Percentiles rank a stretch among this genome's conserved stretches.
These are phyloP conservation scores for Phytophthora pistaciae DNA, from an alignment of 352 stramenopile genomes.

Conservation along the genomic window DNA sequence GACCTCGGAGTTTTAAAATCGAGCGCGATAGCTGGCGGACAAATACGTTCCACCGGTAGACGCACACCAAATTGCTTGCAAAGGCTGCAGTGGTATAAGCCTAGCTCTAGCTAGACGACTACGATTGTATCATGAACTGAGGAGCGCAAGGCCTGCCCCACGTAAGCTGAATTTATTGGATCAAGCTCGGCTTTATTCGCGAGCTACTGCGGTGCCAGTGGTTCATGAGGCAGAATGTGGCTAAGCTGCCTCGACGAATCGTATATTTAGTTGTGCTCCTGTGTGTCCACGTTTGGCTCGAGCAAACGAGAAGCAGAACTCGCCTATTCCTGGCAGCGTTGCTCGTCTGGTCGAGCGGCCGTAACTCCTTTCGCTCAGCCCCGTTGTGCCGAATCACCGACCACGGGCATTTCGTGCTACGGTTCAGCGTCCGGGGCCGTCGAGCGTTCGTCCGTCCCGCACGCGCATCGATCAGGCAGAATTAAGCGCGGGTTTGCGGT, in stretches of 20 bases:
- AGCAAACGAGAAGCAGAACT: not conserved
- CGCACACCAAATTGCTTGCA: no score
- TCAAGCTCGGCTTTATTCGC: no score
- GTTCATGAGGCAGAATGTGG: no score
- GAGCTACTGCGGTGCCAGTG: no score
- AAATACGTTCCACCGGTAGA: not conserved
- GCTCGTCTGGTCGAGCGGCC: slow-evolving; percentile 6
- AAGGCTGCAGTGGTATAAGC: no score
- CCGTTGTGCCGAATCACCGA: slow-evolving; percentile 19
- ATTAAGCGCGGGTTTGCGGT: slow-evolving; percentile 46
- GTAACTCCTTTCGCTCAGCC: slow-evolving; percentile 28
- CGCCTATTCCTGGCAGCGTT: slow-evolving; percentile 25
- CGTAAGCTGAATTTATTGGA: no score
- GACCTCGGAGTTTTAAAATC: not conserved
- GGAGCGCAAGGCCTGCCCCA: no score
- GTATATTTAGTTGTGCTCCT: not conserved
- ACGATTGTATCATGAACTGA: no score
- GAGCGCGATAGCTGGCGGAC: not conserved
- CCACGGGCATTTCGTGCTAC: slow-evolving; percentile 30
- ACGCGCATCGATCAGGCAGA: slow-evolving; percentile 34
- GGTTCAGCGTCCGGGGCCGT: slow-evolving; percentile 25
- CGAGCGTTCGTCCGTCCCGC: slow-evolving; percentile 20
- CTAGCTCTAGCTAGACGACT: no score
- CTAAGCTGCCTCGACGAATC: no score
- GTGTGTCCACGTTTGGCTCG: not conserved